Evolutionary conservation across 305 asterid genomes (phyloP), one percentile per base, ranked within the genome.

Genomic region (Fraxinus platypoda): DNA sequence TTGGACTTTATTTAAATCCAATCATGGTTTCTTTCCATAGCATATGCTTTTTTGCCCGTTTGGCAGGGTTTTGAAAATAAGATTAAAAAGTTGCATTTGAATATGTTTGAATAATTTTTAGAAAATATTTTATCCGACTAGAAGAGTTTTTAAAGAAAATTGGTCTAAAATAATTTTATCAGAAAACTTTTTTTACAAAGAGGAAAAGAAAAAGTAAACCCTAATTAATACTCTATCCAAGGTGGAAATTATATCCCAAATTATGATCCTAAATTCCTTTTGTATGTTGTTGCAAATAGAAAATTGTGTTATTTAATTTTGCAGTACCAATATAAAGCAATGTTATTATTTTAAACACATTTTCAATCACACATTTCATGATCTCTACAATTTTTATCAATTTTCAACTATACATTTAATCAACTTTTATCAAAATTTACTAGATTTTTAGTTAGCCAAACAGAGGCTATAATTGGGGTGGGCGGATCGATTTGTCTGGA

Each of bases 1-100:
- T 31, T 33, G 11, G 64, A 46, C 2, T 74, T 4, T 46, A 59
- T 59, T 57, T 13, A 46, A 46, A 0, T 52, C 84, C 54, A 64
- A 21, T 30, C 72, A 75, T 30, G 19, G 46, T 13, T 72, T 19
- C 78, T 74, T 25, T 8, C 35, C 77, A 11, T 74, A 25, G 76
- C 62, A 77, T 86, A 83, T 80, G 79, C 81, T 11, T 74, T 38
- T 86, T 81, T 88, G 82, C 87, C 87, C 23, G 2, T 17, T 13
- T 43, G 52, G 1, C 6, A 15, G 21, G 21, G 21, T 49, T 49
- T 49, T 49, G 8, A 49, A 49, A 79, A 1, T n/a, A 38, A 43
- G 54, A 43, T 37, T 37, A 7, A 37, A 37, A 37, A 37, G 11
- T 46, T 46, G 54, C 0, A 13, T 43, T 43, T 43, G 52, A 17